Base-by-base conservation (phyloP, 2,329 filamentous ascomycete genomes). In the Daldinia sp. region DNA sequence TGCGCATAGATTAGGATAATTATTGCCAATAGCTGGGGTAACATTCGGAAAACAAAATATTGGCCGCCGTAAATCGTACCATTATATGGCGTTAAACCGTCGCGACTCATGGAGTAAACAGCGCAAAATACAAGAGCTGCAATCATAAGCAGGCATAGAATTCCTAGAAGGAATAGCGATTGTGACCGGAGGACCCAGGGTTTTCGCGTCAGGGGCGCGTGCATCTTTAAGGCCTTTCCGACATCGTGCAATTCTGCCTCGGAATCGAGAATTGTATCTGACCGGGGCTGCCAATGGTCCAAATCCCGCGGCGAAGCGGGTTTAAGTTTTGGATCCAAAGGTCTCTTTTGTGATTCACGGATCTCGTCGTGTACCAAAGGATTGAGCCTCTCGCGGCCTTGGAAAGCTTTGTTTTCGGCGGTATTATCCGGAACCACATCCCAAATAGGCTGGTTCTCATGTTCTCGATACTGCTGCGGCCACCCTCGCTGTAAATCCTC, bases 31-130 rank as follows among this genome's bases (percentile, higher is more conserved):
- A 96, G 79, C 58, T 93, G 92, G 1, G 94, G 94, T 1, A 97
- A 79, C 67, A 96, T 92, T 64, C 93, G 86, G 75, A 96, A 95
- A 47, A 96, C 77, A 75, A 97, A 97, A 77, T 96, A 97, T 67
- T 88, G 84, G 7, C 83, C 83, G 50, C 89, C 90, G 63, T 91
- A 90, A 59, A 93, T 89, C 27, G 78, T 81, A 45, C 83, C 83
- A 30, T 80, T 79, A 74, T 94, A 97, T 3, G 83, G 77, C 73
- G 85, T 87, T 10, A 97, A 79, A 0, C 92, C 92, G 8, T 82
- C 76, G 66, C 89, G 82, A 4, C 78, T 75, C 34, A 82, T 77
- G 9, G 90, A 92, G 78, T 87, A 93, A 32, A 90, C 78, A 59
- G 90, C 91, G 67, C 86, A 88, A 74, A 94, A 89, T 23, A 92